Evolutionary conservation across 2,329 filamentous ascomycete species (phyloP).

Genomic region (Sporothrix globosa): DNA sequence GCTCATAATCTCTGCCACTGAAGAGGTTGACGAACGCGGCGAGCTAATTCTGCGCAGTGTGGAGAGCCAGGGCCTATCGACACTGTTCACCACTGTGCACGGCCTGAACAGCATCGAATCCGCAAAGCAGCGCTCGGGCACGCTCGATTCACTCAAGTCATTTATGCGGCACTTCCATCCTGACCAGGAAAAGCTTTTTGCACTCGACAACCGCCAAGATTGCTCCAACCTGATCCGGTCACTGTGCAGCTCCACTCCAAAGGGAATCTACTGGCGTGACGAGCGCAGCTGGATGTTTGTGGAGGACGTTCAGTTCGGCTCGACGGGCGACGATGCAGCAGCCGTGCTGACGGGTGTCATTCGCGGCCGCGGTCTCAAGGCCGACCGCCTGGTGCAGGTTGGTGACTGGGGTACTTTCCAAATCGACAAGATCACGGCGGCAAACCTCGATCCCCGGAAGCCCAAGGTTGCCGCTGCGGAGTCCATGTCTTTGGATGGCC

Average conservation of each 20-base stretch:
- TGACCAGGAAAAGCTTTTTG: conserved; percentile 86
- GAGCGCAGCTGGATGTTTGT: conserved; percentile 94
- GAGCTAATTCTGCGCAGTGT: conserved; percentile 84
- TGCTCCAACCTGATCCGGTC: conserved; percentile 88
- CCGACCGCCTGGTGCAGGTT: conserved; percentile 85
- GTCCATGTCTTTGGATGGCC: conserved; percentile 68
- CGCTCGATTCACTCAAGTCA: conserved; percentile 81
- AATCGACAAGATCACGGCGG: conserved; percentile 82
- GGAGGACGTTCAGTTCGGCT: conserved; percentile 75
- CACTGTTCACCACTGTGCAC: conserved; percentile 83
- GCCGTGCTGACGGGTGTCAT: conserved; percentile 79
- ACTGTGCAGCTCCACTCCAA: conserved; percentile 87
- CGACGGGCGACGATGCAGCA: conserved; percentile 50
- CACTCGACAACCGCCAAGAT: conserved; percentile 84
- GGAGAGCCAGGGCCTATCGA: conserved; percentile 93
- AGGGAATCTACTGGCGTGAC: conserved; percentile 93
- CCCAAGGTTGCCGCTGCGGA: conserved; percentile 53
- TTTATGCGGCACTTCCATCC: conserved; percentile 96
- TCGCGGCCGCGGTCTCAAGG: conserved; percentile 82
- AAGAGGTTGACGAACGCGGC: conserved; percentile 82
- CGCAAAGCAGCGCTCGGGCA: conserved; percentile 74
- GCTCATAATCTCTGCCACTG: conserved; percentile 77
- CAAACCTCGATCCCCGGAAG: conserved; percentile 66
- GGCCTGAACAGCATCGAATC: conserved; percentile 77
- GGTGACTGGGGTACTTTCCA: conserved; percentile 95